Base-by-base conservation (phyloP, 768 basidiomycete genomes). In the Termitomyces sp. region DNA sequence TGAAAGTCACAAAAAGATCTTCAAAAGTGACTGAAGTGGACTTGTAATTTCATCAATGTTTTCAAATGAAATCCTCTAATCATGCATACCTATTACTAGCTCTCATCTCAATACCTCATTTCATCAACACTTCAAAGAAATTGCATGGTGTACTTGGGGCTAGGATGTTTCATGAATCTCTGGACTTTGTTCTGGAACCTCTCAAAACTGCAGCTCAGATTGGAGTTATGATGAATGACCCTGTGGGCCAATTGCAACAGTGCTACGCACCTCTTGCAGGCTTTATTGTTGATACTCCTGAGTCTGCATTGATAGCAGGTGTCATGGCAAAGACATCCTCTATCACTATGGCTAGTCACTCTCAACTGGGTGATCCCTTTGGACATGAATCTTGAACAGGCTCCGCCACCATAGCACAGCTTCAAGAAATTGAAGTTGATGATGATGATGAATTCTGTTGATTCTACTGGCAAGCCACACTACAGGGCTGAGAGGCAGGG, bases 261-360 rank as follows among this genome's bases (percentile, higher is more conserved):
- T 68, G 66, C 37, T 72, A 63, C 55, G 71, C 69, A 0, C 70
- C 69, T 3, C 54, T 74, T 5, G 67, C 63, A 8, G 59, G 67
- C 0, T 71, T 66, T 55, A 73, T 75, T 18, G 68, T 68, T 4
- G 70, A 76, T 56, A 71, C 67, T 8, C 72, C 71, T 0, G 72
- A 75, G 64, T 64, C 71, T 13, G 52, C 60, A 4, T 47, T 69
- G 39, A 52, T 75, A n/a, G 61, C 70, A 1, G 59, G 71, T 26
- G 69, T 74, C 32, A 57, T 39, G 6, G 68, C 64, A 5, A 71
- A 68, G 49, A 69, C 69, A 1, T 76, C 72, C 0, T 67, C 67
- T 2, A 59, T 75, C 8, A 74, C 69, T 4, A 61, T 67, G 53
- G 72, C 71, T n/a, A 60, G 33, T 5, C 67, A 67, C 36, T 59